Percentiles rank a stretch among this genome's conserved stretches.
phyloP scores from a whole-genome alignment of 2,329 filamentous ascomycete genomes.

The Talaromyces marneffei region DNA sequence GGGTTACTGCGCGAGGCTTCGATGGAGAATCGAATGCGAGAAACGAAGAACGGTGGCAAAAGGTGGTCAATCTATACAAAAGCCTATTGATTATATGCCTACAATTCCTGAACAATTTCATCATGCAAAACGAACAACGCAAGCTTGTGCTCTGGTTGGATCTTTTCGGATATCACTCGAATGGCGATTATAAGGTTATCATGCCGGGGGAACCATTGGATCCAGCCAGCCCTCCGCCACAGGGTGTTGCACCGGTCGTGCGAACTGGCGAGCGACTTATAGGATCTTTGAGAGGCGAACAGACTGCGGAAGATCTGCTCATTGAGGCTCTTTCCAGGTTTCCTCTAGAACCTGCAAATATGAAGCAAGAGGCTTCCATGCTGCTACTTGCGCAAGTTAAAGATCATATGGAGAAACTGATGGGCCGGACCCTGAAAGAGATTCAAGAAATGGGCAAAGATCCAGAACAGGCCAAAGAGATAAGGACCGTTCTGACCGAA shows the following conservation, averaged over 20 bases:
- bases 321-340: slow-evolving; percentile 42
- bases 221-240: slow-evolving; percentile 27
- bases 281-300: slow-evolving; percentile 38
- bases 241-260: slow-evolving; percentile 40
- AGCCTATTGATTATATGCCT: slow-evolving; percentile 59
- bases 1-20: slow-evolving; percentile 59
- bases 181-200: slow-evolving; percentile 41
- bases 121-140: slow-evolving; percentile 59
- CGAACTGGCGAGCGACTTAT: slow-evolving; percentile 39
- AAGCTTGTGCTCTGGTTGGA: slow-evolving; percentile 62
- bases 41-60: slow-evolving; percentile 61
- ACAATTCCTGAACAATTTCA: slow-evolving; percentile 62
- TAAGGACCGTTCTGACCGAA: slow-evolving; percentile 38
- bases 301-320: slow-evolving; percentile 39
- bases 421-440: slow-evolving; percentile 38
- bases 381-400: slow-evolving; percentile 45
- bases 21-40: slow-evolving; percentile 58
- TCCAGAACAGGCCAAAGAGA: slow-evolving; percentile 41
- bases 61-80: slow-evolving; percentile 60
- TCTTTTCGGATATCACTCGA: slow-evolving; percentile 55
- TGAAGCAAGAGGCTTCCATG: slow-evolving; percentile 44
- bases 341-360: slow-evolving; percentile 38
- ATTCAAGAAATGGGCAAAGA: slow-evolving; percentile 44
- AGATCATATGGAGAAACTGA: slow-evolving; percentile 44
- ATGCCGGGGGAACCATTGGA: slow-evolving; percentile 40